Conservation (phyloP, 371 early-diverging fungal species). For the Mucor plumbeus region DNA sequence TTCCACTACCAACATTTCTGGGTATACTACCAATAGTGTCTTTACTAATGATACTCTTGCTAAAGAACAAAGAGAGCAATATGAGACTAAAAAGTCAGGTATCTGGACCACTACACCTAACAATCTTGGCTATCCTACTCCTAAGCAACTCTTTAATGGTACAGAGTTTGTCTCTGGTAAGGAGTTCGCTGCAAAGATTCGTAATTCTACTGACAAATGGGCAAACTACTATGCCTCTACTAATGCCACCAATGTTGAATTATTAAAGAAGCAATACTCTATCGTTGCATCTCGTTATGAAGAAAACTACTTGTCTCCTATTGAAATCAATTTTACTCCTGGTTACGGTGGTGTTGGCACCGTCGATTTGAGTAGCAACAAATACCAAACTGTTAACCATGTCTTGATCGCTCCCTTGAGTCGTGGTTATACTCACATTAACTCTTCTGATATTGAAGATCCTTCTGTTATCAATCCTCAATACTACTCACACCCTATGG, state of each 20-base stretch:
- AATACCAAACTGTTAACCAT: slow-evolving; percentile 29
- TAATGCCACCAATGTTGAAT: slow-evolving; percentile 6
- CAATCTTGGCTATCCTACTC: slow-evolving; percentile 22
- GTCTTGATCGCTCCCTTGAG: slow-evolving; percentile 19
- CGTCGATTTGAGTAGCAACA: slow-evolving; percentile 6
- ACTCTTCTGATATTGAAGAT: slow-evolving; percentile 23
- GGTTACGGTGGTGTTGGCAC: slow-evolving; percentile 23
- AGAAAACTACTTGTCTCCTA: slow-evolving; percentile 19
- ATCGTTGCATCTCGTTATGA: slow-evolving; percentile 24
- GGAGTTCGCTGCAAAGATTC: slow-evolving; percentile 11
- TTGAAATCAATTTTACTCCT: slow-evolving; percentile 27
- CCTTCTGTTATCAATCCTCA: slow-evolving; percentile 18
- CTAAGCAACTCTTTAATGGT: slow-evolving; percentile 13
- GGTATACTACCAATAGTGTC: slow-evolving; percentile 24
- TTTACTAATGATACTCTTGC: slow-evolving; percentile 16
- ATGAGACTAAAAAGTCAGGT: slow-evolving; percentile 15
- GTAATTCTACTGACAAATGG: slow-evolving; percentile 8
- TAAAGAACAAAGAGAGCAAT: slow-evolving; percentile 8
- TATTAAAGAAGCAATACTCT: slow-evolving; percentile 20
- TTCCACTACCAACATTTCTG: slow-evolving; percentile 16
- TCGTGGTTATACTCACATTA: slow-evolving; percentile 22
- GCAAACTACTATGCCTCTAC: slow-evolving; percentile 19
- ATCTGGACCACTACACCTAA: slow-evolving; percentile 25
- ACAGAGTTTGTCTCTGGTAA: slow-evolving; percentile 17
- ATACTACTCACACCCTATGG: slow-evolving; percentile 25